Conservation (phyloP, 164 flowering plant species). For the Berberis thunbergii region DNA sequence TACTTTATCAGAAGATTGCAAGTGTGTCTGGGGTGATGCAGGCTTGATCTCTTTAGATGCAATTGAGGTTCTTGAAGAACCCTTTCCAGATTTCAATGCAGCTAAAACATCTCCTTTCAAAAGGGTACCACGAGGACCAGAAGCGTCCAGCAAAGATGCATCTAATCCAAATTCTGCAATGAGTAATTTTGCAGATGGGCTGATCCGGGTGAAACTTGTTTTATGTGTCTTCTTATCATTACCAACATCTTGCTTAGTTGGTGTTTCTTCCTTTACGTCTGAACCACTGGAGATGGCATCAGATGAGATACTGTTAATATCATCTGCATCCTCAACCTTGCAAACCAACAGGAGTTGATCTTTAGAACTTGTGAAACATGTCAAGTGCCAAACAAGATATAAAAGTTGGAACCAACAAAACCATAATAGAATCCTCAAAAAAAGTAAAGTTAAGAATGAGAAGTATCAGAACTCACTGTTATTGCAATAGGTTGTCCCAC, state of each 20-base stretch:
- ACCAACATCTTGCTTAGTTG: slow-evolving; percentile 24
- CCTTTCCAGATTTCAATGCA: slow-evolving; percentile 72
- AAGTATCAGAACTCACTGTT: slow-evolving; percentile 49
- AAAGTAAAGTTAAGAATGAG: background rate
- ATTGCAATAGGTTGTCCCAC: slow-evolving; percentile 91
- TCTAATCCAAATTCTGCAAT: slow-evolving; percentile 72
- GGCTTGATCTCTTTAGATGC: slow-evolving; percentile 29
- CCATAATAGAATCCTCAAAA: no score
- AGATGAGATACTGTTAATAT: slow-evolving; percentile 48
- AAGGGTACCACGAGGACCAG: slow-evolving; percentile 12
- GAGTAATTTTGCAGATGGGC: slow-evolving; percentile 89
- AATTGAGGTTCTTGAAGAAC: slow-evolving; percentile 28
- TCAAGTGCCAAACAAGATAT: no score
- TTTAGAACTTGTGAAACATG: background rate
- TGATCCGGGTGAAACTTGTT: slow-evolving; percentile 47
- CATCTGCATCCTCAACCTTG: slow-evolving; percentile 72
- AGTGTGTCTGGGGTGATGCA: slow-evolving; percentile 21
- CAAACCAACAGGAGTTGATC: slow-evolving; percentile 6
- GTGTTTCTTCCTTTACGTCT: slow-evolving; percentile 32
- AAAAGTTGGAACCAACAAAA: no score
- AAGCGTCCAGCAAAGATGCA: slow-evolving; percentile 45
- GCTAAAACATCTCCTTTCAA: slow-evolving; percentile 86
- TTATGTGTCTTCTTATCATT: slow-evolving; percentile 20
- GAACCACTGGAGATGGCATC: slow-evolving; percentile 22
- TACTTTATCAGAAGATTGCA: slow-evolving; percentile 20